These are phyloP conservation scores for Fusarium pseudocircinatum DNA, from an alignment of 2,329 filamentous ascomycete species.

Conservation along the genomic window DNA sequence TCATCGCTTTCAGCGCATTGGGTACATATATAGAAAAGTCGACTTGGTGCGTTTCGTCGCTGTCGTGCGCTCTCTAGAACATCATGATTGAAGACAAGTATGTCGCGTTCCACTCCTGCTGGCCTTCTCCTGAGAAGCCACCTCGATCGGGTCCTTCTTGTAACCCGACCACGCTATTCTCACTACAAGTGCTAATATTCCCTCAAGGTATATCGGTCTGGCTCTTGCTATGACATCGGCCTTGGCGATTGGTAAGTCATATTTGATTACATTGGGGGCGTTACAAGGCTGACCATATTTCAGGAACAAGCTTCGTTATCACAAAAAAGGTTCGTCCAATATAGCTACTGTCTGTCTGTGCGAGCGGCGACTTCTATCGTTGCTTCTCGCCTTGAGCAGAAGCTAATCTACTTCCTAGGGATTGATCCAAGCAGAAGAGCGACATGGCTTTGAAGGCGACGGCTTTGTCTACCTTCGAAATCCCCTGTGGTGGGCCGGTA, in stretches of 20 bases:
- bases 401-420: constrained; percentile 63
- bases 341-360: neutral
- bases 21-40: neutral
- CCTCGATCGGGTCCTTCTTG: constrained; percentile 4
- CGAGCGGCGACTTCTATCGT: neutral
- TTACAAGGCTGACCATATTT: constrained; percentile 33
- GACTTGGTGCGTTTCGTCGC: constrained; percentile 28
- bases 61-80: constrained; percentile 28
- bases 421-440: constrained; percentile 87
- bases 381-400: neutral
- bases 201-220: constrained; percentile 76
- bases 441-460: constrained; percentile 95
- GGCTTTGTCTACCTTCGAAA: constrained; percentile 94
- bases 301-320: constrained; percentile 96
- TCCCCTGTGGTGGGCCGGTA: constrained; percentile 97
- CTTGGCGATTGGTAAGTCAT: constrained; percentile 75
- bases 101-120: constrained; percentile 28
- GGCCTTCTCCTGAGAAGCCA: constrained; percentile 6
- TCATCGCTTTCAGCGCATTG: constrained; percentile 23
- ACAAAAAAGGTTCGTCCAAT: constrained; percentile 84
- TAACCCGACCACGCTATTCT: neutral
- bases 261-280: neutral
- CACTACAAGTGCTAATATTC: constrained; percentile 26
- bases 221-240: constrained; percentile 79
- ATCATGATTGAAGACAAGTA: constrained; percentile 54